Percentiles rank a stretch among this genome's conserved stretches.
These are phyloP conservation scores for Sphaerulina vaccinii DNA, from an alignment of 2,329 filamentous ascomycete species.

Conservation along the genomic window DNA sequence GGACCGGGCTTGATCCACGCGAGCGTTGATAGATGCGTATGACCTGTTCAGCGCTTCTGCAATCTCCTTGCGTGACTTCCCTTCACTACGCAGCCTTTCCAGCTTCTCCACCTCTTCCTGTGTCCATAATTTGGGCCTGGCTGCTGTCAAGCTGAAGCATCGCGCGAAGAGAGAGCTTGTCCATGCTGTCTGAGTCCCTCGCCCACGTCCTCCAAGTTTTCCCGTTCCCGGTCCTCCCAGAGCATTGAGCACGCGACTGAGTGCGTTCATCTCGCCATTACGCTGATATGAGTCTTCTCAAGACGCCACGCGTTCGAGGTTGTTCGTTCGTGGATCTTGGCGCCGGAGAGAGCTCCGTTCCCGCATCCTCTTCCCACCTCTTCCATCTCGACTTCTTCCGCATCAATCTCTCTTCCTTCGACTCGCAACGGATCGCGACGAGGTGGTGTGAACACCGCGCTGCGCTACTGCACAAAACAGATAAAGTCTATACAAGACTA, in stretches of 20 bases:
- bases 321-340: no score
- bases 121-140: not conserved
- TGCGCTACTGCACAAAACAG: slow-evolving; percentile 8
- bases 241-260: not conserved
- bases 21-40: not conserved
- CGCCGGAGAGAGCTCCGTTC: no score
- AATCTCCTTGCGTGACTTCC: not conserved
- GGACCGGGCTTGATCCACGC: not conserved
- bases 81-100: not conserved
- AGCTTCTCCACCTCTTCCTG: not conserved
- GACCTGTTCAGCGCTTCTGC: not conserved
- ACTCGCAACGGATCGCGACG: not conserved
- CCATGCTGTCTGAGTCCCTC: not conserved
- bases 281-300: no score
- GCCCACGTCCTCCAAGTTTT: no score
- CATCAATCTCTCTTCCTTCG: no score
- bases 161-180: not conserved
- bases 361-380: no score
- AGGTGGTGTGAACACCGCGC: not conserved
- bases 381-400: no score
- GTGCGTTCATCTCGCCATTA: no score
- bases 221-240: not conserved
- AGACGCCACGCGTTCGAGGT: no score
- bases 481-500: slow-evolving; percentile 5
- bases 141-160: not conserved